Conservation (phyloP, 345 rosid species). For the Raphanus raphanistrum region DNA sequence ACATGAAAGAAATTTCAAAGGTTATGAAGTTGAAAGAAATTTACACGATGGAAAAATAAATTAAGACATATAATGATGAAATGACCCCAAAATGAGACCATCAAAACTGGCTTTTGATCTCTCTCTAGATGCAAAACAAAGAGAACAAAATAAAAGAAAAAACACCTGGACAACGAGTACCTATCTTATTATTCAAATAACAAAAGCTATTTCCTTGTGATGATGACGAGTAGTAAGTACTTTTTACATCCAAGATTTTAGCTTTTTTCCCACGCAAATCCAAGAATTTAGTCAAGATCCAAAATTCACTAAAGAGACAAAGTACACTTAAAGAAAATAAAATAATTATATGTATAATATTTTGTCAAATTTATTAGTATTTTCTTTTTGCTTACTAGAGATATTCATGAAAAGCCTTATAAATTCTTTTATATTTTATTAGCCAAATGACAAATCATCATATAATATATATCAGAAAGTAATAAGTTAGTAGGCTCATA, state of each 20-base stretch:
- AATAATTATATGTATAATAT: no score
- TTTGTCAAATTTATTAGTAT: background rate
- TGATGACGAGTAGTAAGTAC: conserved; percentile 4
- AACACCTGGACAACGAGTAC: conserved; percentile 20
- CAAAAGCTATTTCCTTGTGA: conserved; percentile 22
- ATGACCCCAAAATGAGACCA: conserved; percentile 30
- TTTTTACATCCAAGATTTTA: background rate
- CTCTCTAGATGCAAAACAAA: conserved; percentile 12
- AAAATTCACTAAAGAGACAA: background rate
- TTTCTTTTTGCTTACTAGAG: background rate
- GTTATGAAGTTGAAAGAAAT: background rate
- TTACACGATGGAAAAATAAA: background rate
- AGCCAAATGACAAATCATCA: background rate
- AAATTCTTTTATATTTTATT: background rate
- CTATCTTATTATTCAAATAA: conserved; percentile 16
- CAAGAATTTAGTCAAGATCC: conserved; percentile 1
- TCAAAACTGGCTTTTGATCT: conserved; percentile 27
- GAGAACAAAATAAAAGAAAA: background rate
- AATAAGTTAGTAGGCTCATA: background rate
- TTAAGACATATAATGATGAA: conserved; percentile 21
- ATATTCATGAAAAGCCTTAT: background rate
- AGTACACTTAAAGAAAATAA: background rate
- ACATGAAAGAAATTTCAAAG: background rate
- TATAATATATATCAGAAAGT: background rate
- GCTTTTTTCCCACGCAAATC: background rate